phyloP scores from a whole-genome alignment of 768 basidiomycete species.

The Lenzites betulinus region DNA sequence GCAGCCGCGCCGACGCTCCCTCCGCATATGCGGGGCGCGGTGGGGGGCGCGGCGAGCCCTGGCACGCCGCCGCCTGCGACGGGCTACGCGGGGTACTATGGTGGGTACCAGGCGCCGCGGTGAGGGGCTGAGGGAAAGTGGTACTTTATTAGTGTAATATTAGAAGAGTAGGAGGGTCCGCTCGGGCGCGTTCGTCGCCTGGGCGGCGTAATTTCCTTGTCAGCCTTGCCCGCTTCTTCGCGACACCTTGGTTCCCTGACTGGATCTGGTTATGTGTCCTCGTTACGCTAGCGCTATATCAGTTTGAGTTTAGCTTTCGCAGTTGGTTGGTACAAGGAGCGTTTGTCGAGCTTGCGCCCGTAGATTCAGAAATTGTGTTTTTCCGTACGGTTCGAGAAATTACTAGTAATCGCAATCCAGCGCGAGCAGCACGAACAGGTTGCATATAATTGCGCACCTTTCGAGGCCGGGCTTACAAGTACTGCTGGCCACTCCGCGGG shows the following conservation, averaged over 20 bases:
- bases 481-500: no score
- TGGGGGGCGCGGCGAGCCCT: constrained; percentile 14
- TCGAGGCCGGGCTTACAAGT: no score
- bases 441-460: background rate
- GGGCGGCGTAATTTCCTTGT: background rate
- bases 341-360: background rate
- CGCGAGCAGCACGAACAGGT: no score
- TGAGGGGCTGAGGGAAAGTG: background rate
- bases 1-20: constrained; percentile 42
- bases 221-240: background rate
- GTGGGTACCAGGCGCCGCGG: constrained; percentile 26
- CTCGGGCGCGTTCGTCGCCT: background rate
- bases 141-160: constrained; percentile 14
- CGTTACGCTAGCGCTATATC: no score
- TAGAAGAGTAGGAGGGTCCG: background rate
- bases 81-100: constrained; percentile 26
- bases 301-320: no score
- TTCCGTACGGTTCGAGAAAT: background rate
- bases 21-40: constrained; percentile 39
- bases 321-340: background rate
- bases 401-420: background rate
- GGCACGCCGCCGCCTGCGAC: constrained; percentile 24
- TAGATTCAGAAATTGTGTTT: background rate
- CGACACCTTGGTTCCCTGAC: no score
- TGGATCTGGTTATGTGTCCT: no score